These are phyloP conservation scores for Nicotiana otophora DNA, from an alignment of 257 asterid species.

Conservation along the genomic window DNA sequence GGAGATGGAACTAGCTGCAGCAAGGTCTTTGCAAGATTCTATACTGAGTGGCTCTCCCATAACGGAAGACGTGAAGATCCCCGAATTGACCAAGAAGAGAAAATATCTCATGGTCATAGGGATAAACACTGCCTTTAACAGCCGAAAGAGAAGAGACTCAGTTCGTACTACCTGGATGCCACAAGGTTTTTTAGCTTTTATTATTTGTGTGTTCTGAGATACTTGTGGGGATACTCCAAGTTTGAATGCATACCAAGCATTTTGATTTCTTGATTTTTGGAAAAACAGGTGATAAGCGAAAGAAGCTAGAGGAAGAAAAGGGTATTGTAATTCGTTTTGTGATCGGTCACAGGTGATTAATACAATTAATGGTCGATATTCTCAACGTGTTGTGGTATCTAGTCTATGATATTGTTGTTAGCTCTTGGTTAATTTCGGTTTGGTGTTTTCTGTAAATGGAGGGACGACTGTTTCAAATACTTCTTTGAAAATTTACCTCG, in stretches of 20 bases:
- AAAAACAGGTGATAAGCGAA: constrained; percentile 42
- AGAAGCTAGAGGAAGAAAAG: constrained; percentile 60
- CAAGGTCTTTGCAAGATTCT: constrained; percentile 85
- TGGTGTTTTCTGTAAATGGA: neutral
- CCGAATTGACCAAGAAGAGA: constrained; percentile 56
- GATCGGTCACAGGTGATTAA: constrained; percentile 54
- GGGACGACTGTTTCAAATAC: no score
- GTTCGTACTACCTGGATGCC: constrained; percentile 93
- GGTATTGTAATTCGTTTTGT: constrained; percentile 52
- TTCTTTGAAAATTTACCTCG: neutral
- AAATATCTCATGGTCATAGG: constrained; percentile 82
- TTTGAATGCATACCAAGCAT: constrained; percentile 6
- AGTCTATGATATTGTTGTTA: neutral
- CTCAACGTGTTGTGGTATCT: neutral
- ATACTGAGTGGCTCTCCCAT: constrained; percentile 75
- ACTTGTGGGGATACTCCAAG: neutral
- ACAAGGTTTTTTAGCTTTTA: constrained; percentile 46
- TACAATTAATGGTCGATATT: neutral
- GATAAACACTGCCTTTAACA: constrained; percentile 80
- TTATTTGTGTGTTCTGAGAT: neutral
- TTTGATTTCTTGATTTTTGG: constrained; percentile 14
- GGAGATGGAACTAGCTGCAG: constrained; percentile 90
- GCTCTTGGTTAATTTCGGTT: neutral
- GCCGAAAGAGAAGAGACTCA: constrained; percentile 89
- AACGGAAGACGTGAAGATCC: constrained; percentile 61